A percentile compares a stretch with the other conserved stretches of the same genome.
Conservation (phyloP, 2,329 filamentous ascomycete genomes). For the Cladosporium sp. region DNA sequence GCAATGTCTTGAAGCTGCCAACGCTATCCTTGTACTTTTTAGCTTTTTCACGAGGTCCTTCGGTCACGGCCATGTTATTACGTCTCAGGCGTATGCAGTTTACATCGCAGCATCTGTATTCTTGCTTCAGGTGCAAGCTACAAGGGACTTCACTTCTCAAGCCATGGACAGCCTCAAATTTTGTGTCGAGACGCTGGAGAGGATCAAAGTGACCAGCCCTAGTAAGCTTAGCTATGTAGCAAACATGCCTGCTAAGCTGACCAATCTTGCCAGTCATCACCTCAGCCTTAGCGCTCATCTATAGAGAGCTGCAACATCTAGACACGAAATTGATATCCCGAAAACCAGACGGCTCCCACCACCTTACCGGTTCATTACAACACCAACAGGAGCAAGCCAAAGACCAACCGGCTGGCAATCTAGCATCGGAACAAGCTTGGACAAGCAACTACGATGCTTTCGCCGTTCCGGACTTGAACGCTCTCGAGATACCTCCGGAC, state of each 20-base stretch:
- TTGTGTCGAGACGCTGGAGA: background rate
- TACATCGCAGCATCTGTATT: conserved; percentile 10
- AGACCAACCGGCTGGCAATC: background rate
- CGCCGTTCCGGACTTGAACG: conserved; percentile 1
- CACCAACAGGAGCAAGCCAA: background rate
- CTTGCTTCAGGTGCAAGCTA: conserved; percentile 5
- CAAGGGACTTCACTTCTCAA: background rate
- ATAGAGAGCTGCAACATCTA: conserved; percentile 1
- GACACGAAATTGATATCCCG: conserved; percentile 2
- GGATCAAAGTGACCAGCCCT: conserved; percentile 3
- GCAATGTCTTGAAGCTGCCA: conserved; percentile 7
- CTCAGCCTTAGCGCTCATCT: conserved; percentile 4
- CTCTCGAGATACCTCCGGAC: conserved; percentile 1
- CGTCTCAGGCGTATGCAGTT: conserved; percentile 3
- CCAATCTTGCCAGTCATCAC: background rate
- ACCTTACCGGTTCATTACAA: background rate
- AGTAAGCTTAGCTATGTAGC: background rate
- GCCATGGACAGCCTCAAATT: conserved; percentile 6
- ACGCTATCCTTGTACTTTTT: conserved; percentile 2
- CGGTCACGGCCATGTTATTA: conserved; percentile 6
- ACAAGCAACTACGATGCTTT: background rate
- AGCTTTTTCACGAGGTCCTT: conserved; percentile 5
- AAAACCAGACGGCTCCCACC: conserved; percentile 1
- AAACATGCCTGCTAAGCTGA: background rate
- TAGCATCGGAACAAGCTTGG: too few species aligned